Percentiles rank a stretch among this genome's conserved stretches.
phyloP scores from a whole-genome alignment of 768 basidiomycete species.

The Strobilomyces confusus region DNA sequence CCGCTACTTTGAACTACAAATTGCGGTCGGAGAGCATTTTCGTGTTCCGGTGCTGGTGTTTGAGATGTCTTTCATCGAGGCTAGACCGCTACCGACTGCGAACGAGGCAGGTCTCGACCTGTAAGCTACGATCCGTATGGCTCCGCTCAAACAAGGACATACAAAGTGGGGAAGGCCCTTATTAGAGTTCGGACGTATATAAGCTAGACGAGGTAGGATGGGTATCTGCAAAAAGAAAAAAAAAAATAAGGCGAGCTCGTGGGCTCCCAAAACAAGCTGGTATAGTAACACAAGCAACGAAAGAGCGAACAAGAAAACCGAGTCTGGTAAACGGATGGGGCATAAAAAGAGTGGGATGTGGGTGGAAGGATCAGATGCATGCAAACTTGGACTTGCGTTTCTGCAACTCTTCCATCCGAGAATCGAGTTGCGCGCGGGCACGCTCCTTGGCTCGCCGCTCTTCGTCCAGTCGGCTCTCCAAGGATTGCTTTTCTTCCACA shows the following conservation, averaged over 20 bases:
- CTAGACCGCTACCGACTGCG: not conserved
- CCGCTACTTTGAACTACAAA: too few species aligned
- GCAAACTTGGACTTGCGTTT: constrained; percentile 91
- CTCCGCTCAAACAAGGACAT: not conserved
- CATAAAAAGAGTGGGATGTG: constrained; percentile 1
- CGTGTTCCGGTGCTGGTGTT: too few species aligned
- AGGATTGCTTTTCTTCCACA: constrained; percentile 83
- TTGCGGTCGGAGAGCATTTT: too few species aligned
- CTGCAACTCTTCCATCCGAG: constrained; percentile 79
- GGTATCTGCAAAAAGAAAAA: constrained; percentile 30
- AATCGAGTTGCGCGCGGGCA: constrained; percentile 80
- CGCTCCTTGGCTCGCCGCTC: constrained; percentile 89
- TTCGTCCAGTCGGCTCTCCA: constrained; percentile 80
- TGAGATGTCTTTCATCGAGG: too few species aligned
- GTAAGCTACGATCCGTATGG: too few species aligned
- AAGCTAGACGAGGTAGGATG: constrained; percentile 25
- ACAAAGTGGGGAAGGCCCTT: not conserved
- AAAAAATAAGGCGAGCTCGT: constrained; percentile 23
- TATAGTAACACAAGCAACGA: constrained; percentile 30
- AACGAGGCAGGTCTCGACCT: not conserved
- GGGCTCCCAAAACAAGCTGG: constrained; percentile 24
- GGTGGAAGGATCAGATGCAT: constrained; percentile 56
- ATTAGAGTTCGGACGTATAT: constrained; percentile 29
- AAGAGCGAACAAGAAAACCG: constrained; percentile 7
- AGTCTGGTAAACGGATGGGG: constrained; percentile 1